A percentile compares a stretch with the other conserved stretches of the same genome.
Conservation (phyloP, 805 yeast species). For the Schizosaccharomyces octosporus region DNA sequence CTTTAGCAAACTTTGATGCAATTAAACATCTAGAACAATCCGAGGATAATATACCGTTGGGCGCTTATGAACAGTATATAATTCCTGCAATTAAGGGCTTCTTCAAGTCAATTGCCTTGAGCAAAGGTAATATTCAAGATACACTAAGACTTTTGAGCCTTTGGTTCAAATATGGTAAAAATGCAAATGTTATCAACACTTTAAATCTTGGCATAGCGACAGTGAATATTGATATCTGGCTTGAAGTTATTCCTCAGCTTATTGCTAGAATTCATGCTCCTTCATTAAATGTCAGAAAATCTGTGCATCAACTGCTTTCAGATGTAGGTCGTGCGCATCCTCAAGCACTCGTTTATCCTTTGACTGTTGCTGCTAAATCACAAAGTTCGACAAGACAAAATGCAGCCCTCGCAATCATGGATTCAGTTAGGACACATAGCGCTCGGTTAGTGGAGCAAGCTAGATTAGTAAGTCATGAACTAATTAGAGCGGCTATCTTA, state of each 20-base stretch:
- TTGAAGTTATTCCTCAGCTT: conserved; percentile 83
- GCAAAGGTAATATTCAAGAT: conserved; percentile 70
- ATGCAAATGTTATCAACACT: conserved; percentile 72
- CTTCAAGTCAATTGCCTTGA: conserved; percentile 76
- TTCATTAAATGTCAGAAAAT: conserved; percentile 54
- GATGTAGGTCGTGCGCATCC: conserved; percentile 91
- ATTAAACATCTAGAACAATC: conserved; percentile 30
- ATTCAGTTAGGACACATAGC: conserved; percentile 75
- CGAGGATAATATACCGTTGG: conserved; percentile 9
- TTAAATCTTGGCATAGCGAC: conserved; percentile 73
- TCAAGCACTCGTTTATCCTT: conserved; percentile 83
- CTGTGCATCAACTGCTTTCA: conserved; percentile 54
- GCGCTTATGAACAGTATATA: conserved; percentile 60
- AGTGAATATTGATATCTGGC: conserved; percentile 81
- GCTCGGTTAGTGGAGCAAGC: conserved; percentile 72
- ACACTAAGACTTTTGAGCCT: conserved; percentile 68
- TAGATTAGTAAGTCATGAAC: conserved; percentile 75
- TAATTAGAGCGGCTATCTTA: conserved; percentile 78
- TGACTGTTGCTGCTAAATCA: conserved; percentile 86
- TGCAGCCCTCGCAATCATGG: conserved; percentile 79
- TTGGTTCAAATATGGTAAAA: conserved; percentile 92
- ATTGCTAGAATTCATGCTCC: conserved; percentile 94
- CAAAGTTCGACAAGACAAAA: conserved; percentile 71
- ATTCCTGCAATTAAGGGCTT: conserved; percentile 91
- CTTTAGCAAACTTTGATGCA: conserved; percentile 88